Base-by-base conservation (phyloP, 2,329 filamentous ascomycete species). In the Hypomyces rosellus region DNA sequence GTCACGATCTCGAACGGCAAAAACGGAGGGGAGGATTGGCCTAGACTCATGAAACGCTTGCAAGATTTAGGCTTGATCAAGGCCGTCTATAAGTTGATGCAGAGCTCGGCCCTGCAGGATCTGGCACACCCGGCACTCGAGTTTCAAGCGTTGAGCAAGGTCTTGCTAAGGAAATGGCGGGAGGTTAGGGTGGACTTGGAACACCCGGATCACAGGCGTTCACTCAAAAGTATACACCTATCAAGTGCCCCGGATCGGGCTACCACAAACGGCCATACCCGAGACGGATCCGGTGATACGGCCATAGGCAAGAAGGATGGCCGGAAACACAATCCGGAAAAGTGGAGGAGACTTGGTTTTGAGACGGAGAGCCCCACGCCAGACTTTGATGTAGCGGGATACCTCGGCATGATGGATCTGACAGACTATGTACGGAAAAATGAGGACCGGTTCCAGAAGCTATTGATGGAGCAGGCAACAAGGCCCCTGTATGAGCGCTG, bases 331-430 rank as follows among this genome's bases (percentile, higher is more conserved):
- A 88, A 89, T 61, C 87, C 90, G 0, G 86, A 95, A 62, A 96
- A 96, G 66, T 99, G 93, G 93, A 80, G 90, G 60, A 79, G 91
- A 48, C 68, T 99, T 39, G 93, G 93, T 3, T 99, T 99, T 61
- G 87, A 93, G 66, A 86, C 87, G 0, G 93, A 99, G 68, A 91
- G 81, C 58, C 93, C 93, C 3, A 85, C 85, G 1, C 78, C 79
- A 60, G 93, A 99, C 59, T 97, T 99, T 63, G 84, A 89, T 16
- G 75, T 81, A 37, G 86, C 88, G 25, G 93, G 93, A 0, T 97
- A 91, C 65, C 70, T 99, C 48, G 93, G 93, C 25, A 89, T 99
- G 81, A 97, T 99, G 91, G 93, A 99, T 66, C 70, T 99, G 61
- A 89, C 90, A 2, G 91, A 97, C 67, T 99, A 89, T 65, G 89